A percentile compares a stretch with the other conserved stretches of the same genome.
Conservation (phyloP, 805 yeast species). For the Metschnikowia kunwiensis region DNA sequence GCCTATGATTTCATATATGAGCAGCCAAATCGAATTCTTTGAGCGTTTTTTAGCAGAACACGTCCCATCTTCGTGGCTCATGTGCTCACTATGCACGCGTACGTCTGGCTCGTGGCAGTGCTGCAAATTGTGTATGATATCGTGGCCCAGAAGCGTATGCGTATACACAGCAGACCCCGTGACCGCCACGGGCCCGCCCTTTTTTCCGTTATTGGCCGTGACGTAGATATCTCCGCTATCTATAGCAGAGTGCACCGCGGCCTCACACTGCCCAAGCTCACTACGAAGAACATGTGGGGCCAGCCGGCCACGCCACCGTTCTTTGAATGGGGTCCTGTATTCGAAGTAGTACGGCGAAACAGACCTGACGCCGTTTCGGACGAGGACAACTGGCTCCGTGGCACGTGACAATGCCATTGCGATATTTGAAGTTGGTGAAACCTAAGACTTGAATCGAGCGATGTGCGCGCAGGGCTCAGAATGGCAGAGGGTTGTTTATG, state of each 20-base stretch:
- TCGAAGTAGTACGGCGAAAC: slow-evolving; percentile 34
- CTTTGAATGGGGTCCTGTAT: slow-evolving; percentile 34
- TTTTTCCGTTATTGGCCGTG: slow-evolving; percentile 14
- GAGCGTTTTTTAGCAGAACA: too few relatives aligned
- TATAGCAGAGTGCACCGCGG: slow-evolving; percentile 26
- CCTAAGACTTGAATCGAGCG: too few relatives aligned
- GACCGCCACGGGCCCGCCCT: slow-evolving; percentile 5
- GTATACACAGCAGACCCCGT: slow-evolving; percentile 1
- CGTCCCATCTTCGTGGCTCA: not conserved
- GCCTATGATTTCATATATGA: not conserved
- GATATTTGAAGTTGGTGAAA: too few relatives aligned
- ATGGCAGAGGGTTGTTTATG: too few relatives aligned
- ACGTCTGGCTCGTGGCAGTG: slow-evolving; percentile 47
- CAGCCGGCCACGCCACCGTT: slow-evolving; percentile 37
- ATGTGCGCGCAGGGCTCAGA: too few relatives aligned
- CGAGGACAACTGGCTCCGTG: slow-evolving; percentile 6
- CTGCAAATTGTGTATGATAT: slow-evolving; percentile 27
- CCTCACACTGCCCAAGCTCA: slow-evolving; percentile 34
- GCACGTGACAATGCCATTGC: slow-evolving; percentile 2
- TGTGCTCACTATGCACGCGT: not conserved
- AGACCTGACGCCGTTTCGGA: slow-evolving; percentile 33
- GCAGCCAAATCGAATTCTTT: not conserved
- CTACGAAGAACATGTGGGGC: slow-evolving; percentile 27
- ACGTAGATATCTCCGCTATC: slow-evolving; percentile 26
- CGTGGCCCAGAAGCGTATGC: slow-evolving; percentile 20